These are phyloP conservation scores for Collybia sordida DNA, from an alignment of 768 basidiomycete genomes.

Conservation along the genomic window DNA sequence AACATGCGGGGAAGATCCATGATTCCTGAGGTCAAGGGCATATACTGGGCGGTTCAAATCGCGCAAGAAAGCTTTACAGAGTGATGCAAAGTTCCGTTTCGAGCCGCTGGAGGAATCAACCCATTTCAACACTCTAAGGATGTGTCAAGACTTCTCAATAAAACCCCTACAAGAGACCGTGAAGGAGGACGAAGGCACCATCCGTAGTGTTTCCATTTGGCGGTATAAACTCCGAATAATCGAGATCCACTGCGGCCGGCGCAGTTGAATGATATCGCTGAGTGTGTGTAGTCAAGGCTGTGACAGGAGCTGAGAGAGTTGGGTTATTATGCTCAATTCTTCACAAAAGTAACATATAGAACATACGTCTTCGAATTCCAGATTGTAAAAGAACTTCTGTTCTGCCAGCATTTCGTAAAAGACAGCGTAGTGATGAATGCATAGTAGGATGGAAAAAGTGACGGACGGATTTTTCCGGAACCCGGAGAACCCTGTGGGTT, in stretches of 20 bases:
- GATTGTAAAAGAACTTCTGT: no score
- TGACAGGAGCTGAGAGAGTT: no score
- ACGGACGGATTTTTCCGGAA: no score
- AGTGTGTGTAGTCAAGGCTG: no score
- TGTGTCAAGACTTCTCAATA: not conserved
- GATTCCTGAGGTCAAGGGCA: constrained; percentile 78
- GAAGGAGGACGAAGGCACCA: constrained; percentile 51
- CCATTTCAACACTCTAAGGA: no score
- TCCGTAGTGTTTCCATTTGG: constrained; percentile 25
- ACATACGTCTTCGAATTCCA: no score
- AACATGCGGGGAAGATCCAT: constrained; percentile 74
- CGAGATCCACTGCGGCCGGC: constrained; percentile 14
- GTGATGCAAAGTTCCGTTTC: constrained; percentile 81
- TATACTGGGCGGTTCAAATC: constrained; percentile 67
- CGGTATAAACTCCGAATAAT: constrained; percentile 15
- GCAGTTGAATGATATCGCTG: constrained; percentile 3
- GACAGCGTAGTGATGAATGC: no score
- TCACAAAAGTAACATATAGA: no score
- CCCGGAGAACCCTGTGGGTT: no score
- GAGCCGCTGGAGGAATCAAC: constrained; percentile 52
- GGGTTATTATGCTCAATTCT: no score
- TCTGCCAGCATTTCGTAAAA: no score
- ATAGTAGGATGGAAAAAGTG: no score
- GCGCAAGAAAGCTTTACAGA: constrained; percentile 66
- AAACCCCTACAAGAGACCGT: constrained; percentile 54